Evolutionary conservation across 805 yeast genomes (phyloP).

Genomic region (Myxozyma sirexii): DNA sequence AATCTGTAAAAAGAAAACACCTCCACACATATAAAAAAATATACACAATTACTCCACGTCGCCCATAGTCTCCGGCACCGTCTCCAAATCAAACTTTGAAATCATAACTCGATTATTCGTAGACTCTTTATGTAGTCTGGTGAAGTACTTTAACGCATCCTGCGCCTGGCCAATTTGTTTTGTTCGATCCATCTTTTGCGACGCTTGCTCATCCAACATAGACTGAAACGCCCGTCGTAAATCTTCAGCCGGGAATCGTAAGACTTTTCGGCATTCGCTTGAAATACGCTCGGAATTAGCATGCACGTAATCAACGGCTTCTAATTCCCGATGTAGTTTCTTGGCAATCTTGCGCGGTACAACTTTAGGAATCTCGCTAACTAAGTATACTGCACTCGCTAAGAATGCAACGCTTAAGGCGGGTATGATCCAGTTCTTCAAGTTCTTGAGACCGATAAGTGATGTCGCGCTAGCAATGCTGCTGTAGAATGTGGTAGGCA

Average conservation of each 20-base stretch:
- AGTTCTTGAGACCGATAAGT: conserved; percentile 12
- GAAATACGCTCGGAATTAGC: conserved; percentile 75
- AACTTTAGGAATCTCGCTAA: conserved; percentile 85
- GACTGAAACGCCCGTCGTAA: conserved; percentile 71
- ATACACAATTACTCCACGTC: not conserved
- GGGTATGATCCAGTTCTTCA: conserved; percentile 57
- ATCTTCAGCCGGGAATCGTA: conserved; percentile 80
- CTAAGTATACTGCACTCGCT: conserved; percentile 61
- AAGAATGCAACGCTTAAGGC: conserved; percentile 53
- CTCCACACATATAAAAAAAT: not conserved
- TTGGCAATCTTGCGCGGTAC: conserved; percentile 79
- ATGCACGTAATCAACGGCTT: conserved; percentile 74
- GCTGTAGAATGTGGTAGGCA: conserved; percentile 21
- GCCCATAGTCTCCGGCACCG: not conserved
- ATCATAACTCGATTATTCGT: conserved; percentile 17
- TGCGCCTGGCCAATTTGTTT: conserved; percentile 59
- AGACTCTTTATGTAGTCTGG: conserved; percentile 48
- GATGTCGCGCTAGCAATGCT: conserved; percentile 11
- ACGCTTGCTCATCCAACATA: conserved; percentile 60
- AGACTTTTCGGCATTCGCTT: conserved; percentile 78
- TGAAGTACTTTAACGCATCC: conserved; percentile 58
- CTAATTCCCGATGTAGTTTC: conserved; percentile 65
- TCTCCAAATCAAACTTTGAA: conserved; percentile 25
- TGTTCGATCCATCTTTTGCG: conserved; percentile 60
- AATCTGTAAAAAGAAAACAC: not conserved